A percentile compares a stretch with the other conserved stretches of the same genome.
Conservation (phyloP, 2,329 filamentous ascomycete species). For the Chaetoscypha palmicola region DNA sequence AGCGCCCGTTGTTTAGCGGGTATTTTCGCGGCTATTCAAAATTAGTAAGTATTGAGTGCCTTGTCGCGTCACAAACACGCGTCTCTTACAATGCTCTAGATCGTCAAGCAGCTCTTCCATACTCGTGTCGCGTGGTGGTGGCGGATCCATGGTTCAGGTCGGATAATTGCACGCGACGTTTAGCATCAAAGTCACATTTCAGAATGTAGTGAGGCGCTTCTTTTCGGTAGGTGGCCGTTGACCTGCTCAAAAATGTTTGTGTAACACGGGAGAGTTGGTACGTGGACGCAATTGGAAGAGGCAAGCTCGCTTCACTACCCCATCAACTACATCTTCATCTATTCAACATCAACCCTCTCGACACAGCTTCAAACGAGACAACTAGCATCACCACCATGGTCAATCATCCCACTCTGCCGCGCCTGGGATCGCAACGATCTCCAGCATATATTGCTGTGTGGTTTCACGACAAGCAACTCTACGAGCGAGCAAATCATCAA, state of each 20-base stretch:
- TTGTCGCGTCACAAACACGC: conserved; percentile 16
- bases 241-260: conserved; percentile 7
- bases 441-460: conserved; percentile 1
- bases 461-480: conserved; percentile 3
- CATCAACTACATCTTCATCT: background rate
- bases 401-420: background rate
- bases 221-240: background rate
- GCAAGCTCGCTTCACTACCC: conserved; percentile 6
- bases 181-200: no score
- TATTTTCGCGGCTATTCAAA: conserved; percentile 45
- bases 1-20: conserved; percentile 59
- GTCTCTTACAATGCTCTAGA: conserved; percentile 25
- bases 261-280: conserved; percentile 3
- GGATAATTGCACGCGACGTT: no score
- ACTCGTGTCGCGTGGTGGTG: conserved; percentile 7
- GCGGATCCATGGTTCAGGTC: conserved; percentile 10
- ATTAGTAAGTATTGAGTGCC: conserved; percentile 1
- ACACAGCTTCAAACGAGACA: no score
- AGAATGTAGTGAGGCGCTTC: background rate
- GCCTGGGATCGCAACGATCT: background rate
- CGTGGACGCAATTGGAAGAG: background rate
- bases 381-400: background rate
- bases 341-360: background rate
- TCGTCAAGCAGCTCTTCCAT: conserved; percentile 22
- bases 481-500: conserved; percentile 4